Evolutionary conservation across 768 basidiomycete species (phyloP), one percentile per base, ranked within the genome.

Genomic region (Trametes villosa): DNA sequence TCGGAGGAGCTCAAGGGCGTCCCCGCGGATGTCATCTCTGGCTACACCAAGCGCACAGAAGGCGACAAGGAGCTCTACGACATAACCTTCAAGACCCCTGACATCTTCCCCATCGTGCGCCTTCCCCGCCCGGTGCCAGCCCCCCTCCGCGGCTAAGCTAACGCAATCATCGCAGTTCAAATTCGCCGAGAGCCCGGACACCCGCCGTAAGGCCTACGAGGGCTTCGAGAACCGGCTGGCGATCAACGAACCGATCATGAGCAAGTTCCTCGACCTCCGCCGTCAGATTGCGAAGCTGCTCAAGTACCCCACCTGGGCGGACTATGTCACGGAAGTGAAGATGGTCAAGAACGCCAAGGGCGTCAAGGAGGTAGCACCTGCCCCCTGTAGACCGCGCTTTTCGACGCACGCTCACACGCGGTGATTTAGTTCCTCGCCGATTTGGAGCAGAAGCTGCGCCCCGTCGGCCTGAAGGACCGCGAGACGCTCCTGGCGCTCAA

Each of bases 281-380:
- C 86, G 88, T 31, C 72, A 86, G 69, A 86, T 91, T 46, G 86
- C 88, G 1, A 76, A 74, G 40, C 69, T 94, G 11, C 77, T 95
- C 13, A 83, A 83, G 11, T 95, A 94, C 69, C 74, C 84, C 22
- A 92, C 85, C 9, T 94, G 91, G 84, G 93, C 91, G 1, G 92
- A 91, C 72, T 94, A 88, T 70, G 74, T 87, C 40, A 92, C 93
- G 2, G 93, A 95, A 70, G 82, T 85, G 46, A 92, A 92, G 77
- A 94, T 94, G 92, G 84, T 90, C 65, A 93, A 94, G 74, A 81
- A 78, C 36, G 87, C 83, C 1, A 75, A 83, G 45, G 82, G 80
- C 22, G 86, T 89, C 9, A 72, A 79, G 64, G 77, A 85, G 52
- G 90, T 86, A 67, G 18, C 17, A 48, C 15, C 24, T 26, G 9